Evolutionary conservation across 139 green algal species (phyloP).

Genomic region (Closterium sp.): DNA sequence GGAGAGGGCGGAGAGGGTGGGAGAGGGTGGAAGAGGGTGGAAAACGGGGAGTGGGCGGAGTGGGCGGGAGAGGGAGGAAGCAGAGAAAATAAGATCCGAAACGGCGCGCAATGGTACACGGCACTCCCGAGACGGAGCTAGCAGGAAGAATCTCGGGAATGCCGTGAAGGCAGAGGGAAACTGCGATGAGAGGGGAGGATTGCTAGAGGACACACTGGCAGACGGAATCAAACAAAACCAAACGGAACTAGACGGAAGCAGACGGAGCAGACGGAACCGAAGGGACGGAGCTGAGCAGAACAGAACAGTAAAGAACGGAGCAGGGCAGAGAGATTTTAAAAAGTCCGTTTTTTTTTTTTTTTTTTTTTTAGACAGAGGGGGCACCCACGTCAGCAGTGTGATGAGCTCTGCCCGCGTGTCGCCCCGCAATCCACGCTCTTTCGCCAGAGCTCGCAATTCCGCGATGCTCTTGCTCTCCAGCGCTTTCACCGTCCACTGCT

Average conservation of each 20-base stretch:
- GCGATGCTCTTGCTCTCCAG: neutral
- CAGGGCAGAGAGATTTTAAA: no score
- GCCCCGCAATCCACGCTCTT: neutral
- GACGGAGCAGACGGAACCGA: no score
- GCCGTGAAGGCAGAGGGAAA: no score
- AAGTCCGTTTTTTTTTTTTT: no score
- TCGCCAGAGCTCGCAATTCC: neutral
- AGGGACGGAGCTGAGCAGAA: neutral
- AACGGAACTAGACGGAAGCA: neutral
- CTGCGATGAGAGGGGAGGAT: no score
- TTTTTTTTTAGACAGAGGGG: neutral
- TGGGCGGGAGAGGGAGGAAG: neutral
- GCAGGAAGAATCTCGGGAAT: no score
- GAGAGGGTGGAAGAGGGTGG: no score
- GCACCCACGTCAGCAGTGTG: neutral
- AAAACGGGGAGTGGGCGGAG: neutral
- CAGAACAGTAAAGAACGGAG: neutral
- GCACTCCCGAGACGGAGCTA: no score
- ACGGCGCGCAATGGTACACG: no score
- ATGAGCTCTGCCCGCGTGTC: neutral
- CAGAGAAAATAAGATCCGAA: no score
- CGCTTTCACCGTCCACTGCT: neutral
- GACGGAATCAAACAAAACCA: neutral
- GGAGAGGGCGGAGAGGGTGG: no score
- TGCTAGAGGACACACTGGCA: neutral